These are phyloP conservation scores for Mariannaea sp. DNA, from an alignment of 2,329 filamentous ascomycete genomes.

Conservation along the genomic window DNA sequence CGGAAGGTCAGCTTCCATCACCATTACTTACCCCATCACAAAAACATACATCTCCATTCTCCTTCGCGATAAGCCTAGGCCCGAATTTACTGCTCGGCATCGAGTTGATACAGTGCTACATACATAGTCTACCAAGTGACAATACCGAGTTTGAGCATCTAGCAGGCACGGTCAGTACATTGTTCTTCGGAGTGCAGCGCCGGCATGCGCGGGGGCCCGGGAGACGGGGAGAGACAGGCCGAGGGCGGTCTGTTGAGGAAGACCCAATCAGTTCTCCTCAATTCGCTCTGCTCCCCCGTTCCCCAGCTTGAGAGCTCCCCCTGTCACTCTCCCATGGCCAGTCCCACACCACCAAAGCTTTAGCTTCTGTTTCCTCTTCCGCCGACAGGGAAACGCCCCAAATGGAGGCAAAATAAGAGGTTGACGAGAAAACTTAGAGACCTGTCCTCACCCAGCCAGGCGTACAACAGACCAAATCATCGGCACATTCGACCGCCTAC, in stretches of 20 bases:
- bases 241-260: slow-evolving; percentile 11
- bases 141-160: no score
- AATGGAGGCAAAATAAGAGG: neutral
- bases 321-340: no score
- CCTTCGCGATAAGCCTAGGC: neutral
- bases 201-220: slow-evolving; percentile 1
- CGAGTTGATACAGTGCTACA: no score
- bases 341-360: slow-evolving; percentile 1
- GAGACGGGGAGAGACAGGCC: slow-evolving; percentile 1
- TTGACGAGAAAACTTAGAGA: neutral
- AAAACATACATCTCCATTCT: neutral
- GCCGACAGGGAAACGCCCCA: neutral
- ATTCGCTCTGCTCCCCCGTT: slow-evolving; percentile 11
- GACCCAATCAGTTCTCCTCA: slow-evolving; percentile 7
- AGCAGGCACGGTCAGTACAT: neutral
- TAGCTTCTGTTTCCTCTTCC: neutral
- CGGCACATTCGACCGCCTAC: neutral
- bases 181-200: neutral
- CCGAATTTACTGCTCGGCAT: no score
- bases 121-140: no score
- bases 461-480: neutral
- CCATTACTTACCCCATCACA: no score
- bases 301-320: neutral
- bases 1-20: neutral
- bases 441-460: neutral